phyloP scores from a whole-genome alignment of 345 rosid genomes.

The Populus tremula region DNA sequence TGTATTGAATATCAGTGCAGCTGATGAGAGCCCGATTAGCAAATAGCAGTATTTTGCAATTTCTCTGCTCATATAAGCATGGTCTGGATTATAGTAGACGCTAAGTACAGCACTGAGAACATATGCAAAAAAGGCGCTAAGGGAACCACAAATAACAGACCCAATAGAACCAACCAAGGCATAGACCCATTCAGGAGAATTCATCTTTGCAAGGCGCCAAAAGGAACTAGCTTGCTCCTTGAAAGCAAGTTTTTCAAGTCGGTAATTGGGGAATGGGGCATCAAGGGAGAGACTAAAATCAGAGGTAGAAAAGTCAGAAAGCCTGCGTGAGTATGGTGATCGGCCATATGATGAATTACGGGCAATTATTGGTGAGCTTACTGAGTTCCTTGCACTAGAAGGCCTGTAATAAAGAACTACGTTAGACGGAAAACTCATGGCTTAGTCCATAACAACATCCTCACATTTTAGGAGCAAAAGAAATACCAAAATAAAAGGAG shows the following conservation, averaged over 20 bases:
- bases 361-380: conserved; percentile 93
- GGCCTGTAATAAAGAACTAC: conserved; percentile 59
- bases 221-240: conserved; percentile 97
- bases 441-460: not conserved
- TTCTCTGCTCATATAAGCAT: conserved; percentile 79
- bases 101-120: conserved; percentile 93
- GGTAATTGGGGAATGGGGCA: conserved; percentile 62
- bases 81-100: conserved; percentile 80
- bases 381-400: conserved; percentile 95
- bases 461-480: not conserved
- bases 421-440: not conserved
- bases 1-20: conserved; percentile 88
- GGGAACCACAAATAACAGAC: conserved; percentile 82
- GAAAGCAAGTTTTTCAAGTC: conserved; percentile 81
- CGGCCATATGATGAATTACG: conserved; percentile 94
- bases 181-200: conserved; percentile 93
- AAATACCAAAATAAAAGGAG: not conserved
- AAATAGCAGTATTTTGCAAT: conserved; percentile 87
- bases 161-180: conserved; percentile 89
- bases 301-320: conserved; percentile 97
- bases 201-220: conserved; percentile 97
- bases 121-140: conserved; percentile 92
- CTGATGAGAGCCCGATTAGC: conserved; percentile 88
- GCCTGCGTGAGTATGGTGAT: conserved; percentile 90
- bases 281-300: conserved; percentile 92